Percentiles rank a stretch among this genome's conserved stretches.
These are phyloP conservation scores for Microdochium nivale DNA, from an alignment of 2,329 filamentous ascomycete species.

Conservation along the genomic window DNA sequence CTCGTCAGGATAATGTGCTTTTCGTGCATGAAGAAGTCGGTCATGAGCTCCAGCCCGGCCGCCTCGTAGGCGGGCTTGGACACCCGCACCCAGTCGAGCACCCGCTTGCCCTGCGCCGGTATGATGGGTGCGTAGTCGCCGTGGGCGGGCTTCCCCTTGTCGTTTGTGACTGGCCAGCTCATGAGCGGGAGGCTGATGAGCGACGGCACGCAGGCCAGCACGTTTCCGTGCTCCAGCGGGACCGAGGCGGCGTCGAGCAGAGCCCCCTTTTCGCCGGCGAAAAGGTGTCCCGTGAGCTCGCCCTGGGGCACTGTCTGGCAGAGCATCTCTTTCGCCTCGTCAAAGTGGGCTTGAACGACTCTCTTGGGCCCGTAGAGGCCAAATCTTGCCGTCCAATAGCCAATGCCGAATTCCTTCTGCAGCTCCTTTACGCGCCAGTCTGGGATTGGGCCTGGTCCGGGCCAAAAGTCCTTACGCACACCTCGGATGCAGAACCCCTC, in stretches of 20 bases:
- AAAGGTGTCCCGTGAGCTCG: too few species aligned
- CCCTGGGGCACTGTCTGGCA: too few species aligned
- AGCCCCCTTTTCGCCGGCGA: constrained; percentile 4
- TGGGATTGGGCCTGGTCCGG: constrained; percentile 31
- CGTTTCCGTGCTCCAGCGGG: constrained; percentile 20
- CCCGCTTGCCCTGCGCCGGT: constrained; percentile 25
- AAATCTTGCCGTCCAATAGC: constrained; percentile 35
- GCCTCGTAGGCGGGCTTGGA: constrained; percentile 31
- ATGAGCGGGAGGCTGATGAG: constrained; percentile 27
- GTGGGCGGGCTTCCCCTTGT: constrained; percentile 19
- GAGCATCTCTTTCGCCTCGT: constrained; percentile 24
- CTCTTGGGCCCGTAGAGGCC: constrained; percentile 31
- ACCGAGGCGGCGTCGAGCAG: constrained; percentile 27
- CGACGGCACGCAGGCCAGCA: constrained; percentile 25
- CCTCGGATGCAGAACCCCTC: constrained; percentile 35
- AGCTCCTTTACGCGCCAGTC: constrained; percentile 34
- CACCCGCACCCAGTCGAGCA: constrained; percentile 30
- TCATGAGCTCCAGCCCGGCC: constrained; percentile 32
- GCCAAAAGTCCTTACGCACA: constrained; percentile 32
- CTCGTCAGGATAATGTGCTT: constrained; percentile 36
- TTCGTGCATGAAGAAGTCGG: constrained; percentile 40
- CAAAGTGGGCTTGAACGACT: constrained; percentile 34
- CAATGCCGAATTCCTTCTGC: constrained; percentile 28
- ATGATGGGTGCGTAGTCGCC: constrained; percentile 27
- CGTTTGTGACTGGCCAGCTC: constrained; percentile 22